Percentiles rank a stretch among this genome's conserved stretches.
Conservation (phyloP, 2,329 filamentous ascomycete species). For the Cladorrhinum sp. region DNA sequence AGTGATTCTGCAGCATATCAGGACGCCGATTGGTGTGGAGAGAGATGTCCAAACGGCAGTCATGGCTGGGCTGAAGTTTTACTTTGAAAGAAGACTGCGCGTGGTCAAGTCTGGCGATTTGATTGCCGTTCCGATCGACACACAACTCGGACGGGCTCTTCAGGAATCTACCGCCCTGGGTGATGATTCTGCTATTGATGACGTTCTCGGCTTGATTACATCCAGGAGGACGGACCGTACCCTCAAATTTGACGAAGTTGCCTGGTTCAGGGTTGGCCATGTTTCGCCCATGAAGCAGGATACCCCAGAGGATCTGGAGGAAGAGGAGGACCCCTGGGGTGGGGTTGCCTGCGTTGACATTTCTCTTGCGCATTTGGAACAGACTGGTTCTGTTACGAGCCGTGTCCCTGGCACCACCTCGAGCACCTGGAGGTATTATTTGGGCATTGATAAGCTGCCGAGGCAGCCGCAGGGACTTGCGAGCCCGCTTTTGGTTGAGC, state of each 20-base stretch:
- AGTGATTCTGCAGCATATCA: slow-evolving; percentile 82
- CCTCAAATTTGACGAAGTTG: slow-evolving; percentile 58
- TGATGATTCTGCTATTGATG: slow-evolving; percentile 67
- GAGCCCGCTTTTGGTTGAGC: slow-evolving; percentile 42
- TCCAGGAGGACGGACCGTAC: slow-evolving; percentile 31
- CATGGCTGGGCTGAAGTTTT: slow-evolving; percentile 79
- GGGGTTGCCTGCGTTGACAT: slow-evolving; percentile 84
- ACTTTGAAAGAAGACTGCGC: slow-evolving; percentile 80
- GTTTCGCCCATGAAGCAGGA: slow-evolving; percentile 54
- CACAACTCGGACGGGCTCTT: slow-evolving; percentile 74
- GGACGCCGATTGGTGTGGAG: slow-evolving; percentile 85
- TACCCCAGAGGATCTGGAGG: slow-evolving; percentile 40
- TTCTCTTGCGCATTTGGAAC: slow-evolving; percentile 81
- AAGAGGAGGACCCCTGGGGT: slow-evolving; percentile 73
- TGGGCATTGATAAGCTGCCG: slow-evolving; percentile 69
- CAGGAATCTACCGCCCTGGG: slow-evolving; percentile 64
- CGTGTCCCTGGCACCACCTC: slow-evolving; percentile 72
- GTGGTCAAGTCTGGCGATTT: slow-evolving; percentile 85
- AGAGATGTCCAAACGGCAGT: slow-evolving; percentile 80
- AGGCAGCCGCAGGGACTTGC: slow-evolving; percentile 42
- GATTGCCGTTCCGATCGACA: slow-evolving; percentile 85
- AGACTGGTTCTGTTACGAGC: slow-evolving; percentile 82
- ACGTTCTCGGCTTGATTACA: slow-evolving; percentile 57
- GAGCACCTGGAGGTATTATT: slow-evolving; percentile 86
- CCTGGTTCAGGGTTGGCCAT: slow-evolving; percentile 89